Conservation (phyloP, 225 moss, liverwort and hornwort species). For the Polytrichum commune region DNA sequence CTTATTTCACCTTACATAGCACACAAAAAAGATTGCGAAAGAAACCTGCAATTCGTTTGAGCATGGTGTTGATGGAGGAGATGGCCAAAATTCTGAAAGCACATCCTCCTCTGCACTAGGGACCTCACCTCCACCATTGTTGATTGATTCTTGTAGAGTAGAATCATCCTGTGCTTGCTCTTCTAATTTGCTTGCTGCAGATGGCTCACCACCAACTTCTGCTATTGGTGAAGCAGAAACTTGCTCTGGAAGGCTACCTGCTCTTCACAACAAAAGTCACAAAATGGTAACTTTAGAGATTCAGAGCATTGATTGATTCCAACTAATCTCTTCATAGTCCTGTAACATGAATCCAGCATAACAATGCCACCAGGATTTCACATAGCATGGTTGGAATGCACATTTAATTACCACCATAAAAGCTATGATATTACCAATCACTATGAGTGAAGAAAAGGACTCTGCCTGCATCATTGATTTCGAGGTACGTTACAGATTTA, state of each 20-base stretch:
- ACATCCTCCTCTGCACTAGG: conserved; percentile 51
- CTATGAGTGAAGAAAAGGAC: not conserved
- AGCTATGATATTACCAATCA: not conserved
- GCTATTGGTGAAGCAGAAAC: conserved; percentile 11
- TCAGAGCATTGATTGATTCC: too few relatives aligned
- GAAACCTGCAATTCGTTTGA: conserved; percentile 60
- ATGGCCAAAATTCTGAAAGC: conserved; percentile 70
- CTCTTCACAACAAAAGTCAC: too few relatives aligned
- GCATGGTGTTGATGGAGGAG: conserved; percentile 57
- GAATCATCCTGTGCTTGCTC: conserved; percentile 26
- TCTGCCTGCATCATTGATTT: not conserved
- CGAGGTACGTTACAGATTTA: not conserved
- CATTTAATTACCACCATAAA: not conserved
- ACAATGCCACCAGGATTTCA: too few relatives aligned
- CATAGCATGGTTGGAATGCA: not conserved
- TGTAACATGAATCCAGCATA: too few relatives aligned
- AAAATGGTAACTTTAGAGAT: too few relatives aligned
- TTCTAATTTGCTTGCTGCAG: conserved; percentile 35
- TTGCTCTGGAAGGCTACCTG: conserved; percentile 19
- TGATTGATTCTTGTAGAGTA: conserved; percentile 14
- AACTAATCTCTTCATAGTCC: too few relatives aligned
- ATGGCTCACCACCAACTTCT: conserved; percentile 20
- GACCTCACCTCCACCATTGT: conserved; percentile 27
- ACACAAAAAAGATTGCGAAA: not conserved
- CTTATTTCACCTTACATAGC: not conserved